Base-by-base conservation (phyloP, 2,329 filamentous ascomycete genomes). In the Rhexocercosporidium sp. region DNA sequence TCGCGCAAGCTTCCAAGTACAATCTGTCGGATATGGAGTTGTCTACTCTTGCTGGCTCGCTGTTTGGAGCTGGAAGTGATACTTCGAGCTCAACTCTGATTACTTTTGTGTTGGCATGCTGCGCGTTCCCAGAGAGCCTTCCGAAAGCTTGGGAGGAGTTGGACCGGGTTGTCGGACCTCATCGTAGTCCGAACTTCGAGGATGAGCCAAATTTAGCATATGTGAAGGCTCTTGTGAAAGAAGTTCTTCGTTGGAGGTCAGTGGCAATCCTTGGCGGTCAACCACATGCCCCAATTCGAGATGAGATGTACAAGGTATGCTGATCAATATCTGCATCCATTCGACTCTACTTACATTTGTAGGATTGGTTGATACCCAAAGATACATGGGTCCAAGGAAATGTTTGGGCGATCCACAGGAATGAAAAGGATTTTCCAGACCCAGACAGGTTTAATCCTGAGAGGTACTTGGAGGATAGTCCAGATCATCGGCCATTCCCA, bases 231-330 rank as follows among this genome's bases (percentile, higher is more conserved):
- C 75, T 85, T n/a, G 74, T 85, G 12, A 78, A 83, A 62, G 84
- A 86, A 69, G 79, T 79, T 3, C 75, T 80, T 49, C 79, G 84
- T 9, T 83, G 80, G 79, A 78, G 77, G 39, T 82, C 82, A 1
- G 77, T 84, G 3, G 80, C 79, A 8, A 65, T 67, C 6, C 81
- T 83, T 1, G 75, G 84, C 1, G 83, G 82, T 4, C 82, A 88
- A 37, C 86, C 86, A 2, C 86, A 89, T 73, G 81, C 79, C 51
- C 79, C 84, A 18, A 79, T 82, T 2, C 76, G 82, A 59, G 86
- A 88, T 60, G 86, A 88, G 61, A 78, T 82, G 16, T 89, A 88
- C 47, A 79, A 84, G n/a, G 62, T 62, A 34, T 22, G 60, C 16
- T 1, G 29, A 12, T 4, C 4, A n/a, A n/a, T 20, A 9, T 14